Base-by-base conservation (phyloP, 257 asterid genomes). In the Linaria vulgaris region DNA sequence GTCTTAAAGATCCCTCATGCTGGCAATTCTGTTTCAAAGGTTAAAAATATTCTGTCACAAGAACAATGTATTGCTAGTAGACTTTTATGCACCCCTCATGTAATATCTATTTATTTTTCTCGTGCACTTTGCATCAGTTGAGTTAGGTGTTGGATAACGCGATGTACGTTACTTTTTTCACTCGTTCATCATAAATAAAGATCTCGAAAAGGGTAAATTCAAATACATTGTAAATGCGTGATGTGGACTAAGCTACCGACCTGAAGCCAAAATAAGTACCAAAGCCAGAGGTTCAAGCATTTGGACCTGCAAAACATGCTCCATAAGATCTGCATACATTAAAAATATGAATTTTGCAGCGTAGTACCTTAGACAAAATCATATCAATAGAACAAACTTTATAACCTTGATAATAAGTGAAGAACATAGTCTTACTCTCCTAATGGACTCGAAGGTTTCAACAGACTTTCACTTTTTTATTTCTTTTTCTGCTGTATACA, bases 251-350 rank as follows among this genome's bases (percentile, higher is more conserved):
- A 39, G 63, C 38, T 46, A 68, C 80, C 57, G 56, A 78, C 87
- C 84, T 65, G 41, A 25, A 78, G 69, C 83, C 81, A 81, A 51
- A 78, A 64, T 70, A 78, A 78, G 76, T 72, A 78, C 10, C 86
- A 83, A 19, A 83, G 71, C 37, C 78, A 64, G 25, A 82, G 82
- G 74, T 68, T 82, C 65, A 82, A 68, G 24, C 77, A 8, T 63
- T 55, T 73, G 17, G 69, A 68, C 31, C 27, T 0, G n/a, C 5
- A 0, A 0, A 47, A 82, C 71, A 69, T 56, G 61, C 24, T 3
- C 41, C n/a, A 13, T 7, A 3, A 82, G 9, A 58, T 22, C 87
- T 82, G 80, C 74, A 75, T 9, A 39, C 45, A 11, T 45, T 31
- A 22, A 15, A 56, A 12, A 43, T 13, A 54, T 25, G 37, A 34